phyloP scores from a whole-genome alignment of 2,329 filamentous ascomycete genomes.

The Dactylonectria macrodidyma region DNA sequence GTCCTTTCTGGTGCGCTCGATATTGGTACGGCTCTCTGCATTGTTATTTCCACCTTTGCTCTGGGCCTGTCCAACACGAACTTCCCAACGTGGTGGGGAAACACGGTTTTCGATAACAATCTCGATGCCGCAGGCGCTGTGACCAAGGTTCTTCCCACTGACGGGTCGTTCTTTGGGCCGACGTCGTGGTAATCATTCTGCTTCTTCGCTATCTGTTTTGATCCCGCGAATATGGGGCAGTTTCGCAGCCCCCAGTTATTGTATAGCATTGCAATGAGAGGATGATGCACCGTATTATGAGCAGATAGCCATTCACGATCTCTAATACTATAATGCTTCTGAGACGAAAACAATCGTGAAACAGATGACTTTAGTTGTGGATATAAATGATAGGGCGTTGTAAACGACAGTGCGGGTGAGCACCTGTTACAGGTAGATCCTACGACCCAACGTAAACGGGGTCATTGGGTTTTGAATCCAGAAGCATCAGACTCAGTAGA shows the following conservation, averaged over 20 bases:
- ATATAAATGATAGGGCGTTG: no score
- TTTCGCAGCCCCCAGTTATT: not conserved
- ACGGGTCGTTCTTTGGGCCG: constrained; percentile 22
- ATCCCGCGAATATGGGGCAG: not conserved
- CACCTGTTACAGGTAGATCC: not conserved
- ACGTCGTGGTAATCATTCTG: not conserved
- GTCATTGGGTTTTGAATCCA: not conserved
- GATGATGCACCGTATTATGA: not conserved
- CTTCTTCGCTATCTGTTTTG: not conserved
- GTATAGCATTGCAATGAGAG: not conserved
- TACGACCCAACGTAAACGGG: not conserved
- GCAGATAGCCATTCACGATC: not conserved
- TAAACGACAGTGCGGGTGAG: not conserved
- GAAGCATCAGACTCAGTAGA: not conserved
- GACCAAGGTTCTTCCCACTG: constrained; percentile 11
- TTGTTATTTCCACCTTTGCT: constrained; percentile 18
- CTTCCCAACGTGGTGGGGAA: constrained; percentile 17
- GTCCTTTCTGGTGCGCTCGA: constrained; percentile 19
- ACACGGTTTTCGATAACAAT: constrained; percentile 16
- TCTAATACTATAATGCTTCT: not conserved
- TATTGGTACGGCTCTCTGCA: constrained; percentile 17
- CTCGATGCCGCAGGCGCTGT: constrained; percentile 14
- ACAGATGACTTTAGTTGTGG: no score
- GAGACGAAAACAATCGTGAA: no score
- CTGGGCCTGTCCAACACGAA: constrained; percentile 13